Evolutionary conservation across 768 basidiomycete species (phyloP), one percentile per base, ranked within the genome.

Genomic region (Panaeolus cyanescens): DNA sequence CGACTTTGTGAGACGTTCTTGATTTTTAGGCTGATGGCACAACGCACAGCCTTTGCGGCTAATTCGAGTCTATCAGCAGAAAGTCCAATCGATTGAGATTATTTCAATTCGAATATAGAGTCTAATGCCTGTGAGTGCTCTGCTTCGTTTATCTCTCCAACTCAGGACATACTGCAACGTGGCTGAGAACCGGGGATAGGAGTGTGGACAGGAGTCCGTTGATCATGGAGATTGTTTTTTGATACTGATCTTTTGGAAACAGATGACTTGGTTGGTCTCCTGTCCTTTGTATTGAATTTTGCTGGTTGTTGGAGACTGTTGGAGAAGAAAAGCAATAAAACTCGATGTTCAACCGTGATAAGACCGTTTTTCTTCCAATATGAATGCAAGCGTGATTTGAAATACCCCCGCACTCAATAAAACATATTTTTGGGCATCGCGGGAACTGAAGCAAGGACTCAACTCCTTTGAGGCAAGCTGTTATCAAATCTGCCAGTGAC

Each of bases 151-250:
- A 39, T 37, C 12, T 17, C 12, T 50, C 45, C n/a, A n/a, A 15
- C 22, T 50, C 45, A 50, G 25, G 45, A 12, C 4, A 15, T 12
- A 28, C 36, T 37, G 36, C 45, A 50, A 50, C 45, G 45, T 50
- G 45, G 19, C 30, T n/a, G n/a, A n/a, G 13, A 13, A 50, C 45
- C 45, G 7, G 45, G 22, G 12, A 50, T 50, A 50, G 25, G 25
- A 10, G 19, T 20, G n/a, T 40, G 7, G 39, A 42, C 39, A 42
- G 25, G 45, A 50, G 45, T 28, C 45, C 45, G 45, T 28, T 25
- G 45, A 50, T 50, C 22, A 50, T 50, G 45, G 45, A 4, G 45
- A 50, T 50, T n/a, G n/a, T n/a, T n/a, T n/a, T n/a, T 50, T 50
- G 45, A 50, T 50, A 50, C 15, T 50, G 45, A 50, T 28, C 9